Evolutionary conservation across 192 early-diverging fungal genomes (phyloP).

Genomic region (Coemansia guatemalensis): DNA sequence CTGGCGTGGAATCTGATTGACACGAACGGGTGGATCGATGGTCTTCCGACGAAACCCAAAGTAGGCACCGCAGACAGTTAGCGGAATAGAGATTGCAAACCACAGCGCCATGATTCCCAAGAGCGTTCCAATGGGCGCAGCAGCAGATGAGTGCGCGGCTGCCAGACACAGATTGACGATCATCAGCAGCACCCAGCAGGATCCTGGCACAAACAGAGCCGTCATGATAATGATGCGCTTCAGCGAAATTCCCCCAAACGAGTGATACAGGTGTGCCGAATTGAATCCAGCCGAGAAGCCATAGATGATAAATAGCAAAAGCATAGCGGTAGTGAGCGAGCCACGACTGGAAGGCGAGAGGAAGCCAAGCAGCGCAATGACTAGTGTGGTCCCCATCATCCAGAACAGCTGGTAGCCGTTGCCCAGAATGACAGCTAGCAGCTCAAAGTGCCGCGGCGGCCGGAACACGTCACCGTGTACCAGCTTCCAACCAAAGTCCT

Average conservation of each 20-base stretch:
- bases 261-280: constrained; percentile 89
- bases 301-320: constrained; percentile 90
- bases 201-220: constrained; percentile 73
- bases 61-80: constrained; percentile 76
- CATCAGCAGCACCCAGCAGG: constrained; percentile 62
- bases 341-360: constrained; percentile 89
- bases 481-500: constrained; percentile 98
- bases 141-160: constrained; percentile 76
- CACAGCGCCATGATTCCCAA: constrained; percentile 80
- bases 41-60: constrained; percentile 67
- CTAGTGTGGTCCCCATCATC: constrained; percentile 71
- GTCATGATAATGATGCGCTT: constrained; percentile 80
- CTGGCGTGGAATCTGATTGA: constrained; percentile 93
- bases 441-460: constrained; percentile 70
- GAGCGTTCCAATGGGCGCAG: constrained; percentile 87
- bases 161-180: constrained; percentile 86
- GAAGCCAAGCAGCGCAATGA: constrained; percentile 95
- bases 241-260: constrained; percentile 89
- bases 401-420: constrained; percentile 79
- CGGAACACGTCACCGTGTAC: constrained; percentile 98
- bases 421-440: constrained; percentile 79
- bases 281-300: constrained; percentile 85
- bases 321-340: constrained; percentile 89
- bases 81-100: constrained; percentile 79
- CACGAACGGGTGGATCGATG: constrained; percentile 75